phyloP scores from a whole-genome alignment of 2,329 filamentous ascomycete species.

The Fusarium citri region DNA sequence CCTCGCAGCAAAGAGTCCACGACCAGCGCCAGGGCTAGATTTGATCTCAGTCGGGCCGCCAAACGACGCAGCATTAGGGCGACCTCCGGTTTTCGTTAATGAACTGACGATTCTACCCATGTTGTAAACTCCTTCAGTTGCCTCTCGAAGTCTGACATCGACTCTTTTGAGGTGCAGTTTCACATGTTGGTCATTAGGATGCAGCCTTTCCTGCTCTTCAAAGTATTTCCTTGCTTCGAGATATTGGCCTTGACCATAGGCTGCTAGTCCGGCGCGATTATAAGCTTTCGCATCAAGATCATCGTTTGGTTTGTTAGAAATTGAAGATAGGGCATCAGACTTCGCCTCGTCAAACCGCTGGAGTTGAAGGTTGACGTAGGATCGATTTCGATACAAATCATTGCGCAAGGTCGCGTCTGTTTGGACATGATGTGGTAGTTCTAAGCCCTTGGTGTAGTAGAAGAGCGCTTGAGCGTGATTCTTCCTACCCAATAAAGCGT shows the following conservation, averaged over 20 bases:
- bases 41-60: constrained; percentile 44
- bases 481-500: constrained; percentile 38
- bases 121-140: constrained; percentile 38
- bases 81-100: constrained; percentile 45
- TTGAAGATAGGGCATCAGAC: constrained; percentile 47
- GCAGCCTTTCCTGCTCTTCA: constrained; percentile 39
- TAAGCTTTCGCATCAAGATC: constrained; percentile 50
- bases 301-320: constrained; percentile 32
- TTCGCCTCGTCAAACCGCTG: constrained; percentile 49
- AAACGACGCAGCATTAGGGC: constrained; percentile 49
- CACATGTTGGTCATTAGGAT: constrained; percentile 39
- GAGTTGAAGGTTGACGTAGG: constrained; percentile 49
- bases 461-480: constrained; percentile 37
- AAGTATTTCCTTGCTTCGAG: constrained; percentile 42
- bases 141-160: constrained; percentile 42
- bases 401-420: constrained; percentile 33
- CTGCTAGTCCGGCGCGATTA: constrained; percentile 48
- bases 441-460: constrained; percentile 46
- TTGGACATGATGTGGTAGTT: not conserved
- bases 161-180: constrained; percentile 35
- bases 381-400: constrained; percentile 51
- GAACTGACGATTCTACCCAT: constrained; percentile 38
- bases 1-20: constrained; percentile 53
- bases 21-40: constrained; percentile 46
- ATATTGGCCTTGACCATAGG: constrained; percentile 48